Base-by-base conservation (phyloP, 257 asterid genomes). In the Linderniella brevidens region DNA sequence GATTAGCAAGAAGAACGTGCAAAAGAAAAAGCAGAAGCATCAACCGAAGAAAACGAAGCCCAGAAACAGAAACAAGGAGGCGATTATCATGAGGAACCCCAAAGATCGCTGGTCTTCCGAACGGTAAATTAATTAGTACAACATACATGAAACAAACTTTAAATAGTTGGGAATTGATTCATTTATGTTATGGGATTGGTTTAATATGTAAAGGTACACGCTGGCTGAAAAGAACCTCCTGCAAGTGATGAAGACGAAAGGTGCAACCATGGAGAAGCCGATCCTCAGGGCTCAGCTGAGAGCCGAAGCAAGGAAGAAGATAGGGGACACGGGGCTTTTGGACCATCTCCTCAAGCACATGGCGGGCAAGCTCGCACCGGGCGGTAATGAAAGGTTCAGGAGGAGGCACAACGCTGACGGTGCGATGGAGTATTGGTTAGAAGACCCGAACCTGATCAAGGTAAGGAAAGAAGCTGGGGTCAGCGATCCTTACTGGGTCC, bases 371-470 rank as follows among this genome's bases (percentile, higher is more conserved):
- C 64, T 78, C 58, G 92, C 96, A 19, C 98, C 98, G 1, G 82
- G 85, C 3, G 83, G 79, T 12, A 51, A 61, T 15, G 77, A 65
- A 47, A 60, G 97, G 44, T 86, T 86, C 65, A 58, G 97, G 55
- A 55, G 97, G 58, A 58, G 97, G 62, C 94, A 86, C 72, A 79
- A 86, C 64, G 85, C 94, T 3, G 95, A 84, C 17, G 98, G 98
- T 19, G 93, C 93, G 35, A 88, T 88, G 96, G 93, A 88, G 75
- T 88, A 88, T 63, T 88, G 98, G 98, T 52, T 88, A 69, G 98
- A 88, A 65, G 68, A 65, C 73, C 92, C 98, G 62, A 77, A 78
- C 52, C 82, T 88, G 47, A 82, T 80, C 20, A 60, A 68, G 53
- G 57, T 81, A 20, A 73, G 98, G 57, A 80, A 47, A 56, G 75